Percentiles rank a stretch among this genome's conserved stretches.
Conservation (phyloP, 139 green algal genomes). For the Chlorella sp. region DNA sequence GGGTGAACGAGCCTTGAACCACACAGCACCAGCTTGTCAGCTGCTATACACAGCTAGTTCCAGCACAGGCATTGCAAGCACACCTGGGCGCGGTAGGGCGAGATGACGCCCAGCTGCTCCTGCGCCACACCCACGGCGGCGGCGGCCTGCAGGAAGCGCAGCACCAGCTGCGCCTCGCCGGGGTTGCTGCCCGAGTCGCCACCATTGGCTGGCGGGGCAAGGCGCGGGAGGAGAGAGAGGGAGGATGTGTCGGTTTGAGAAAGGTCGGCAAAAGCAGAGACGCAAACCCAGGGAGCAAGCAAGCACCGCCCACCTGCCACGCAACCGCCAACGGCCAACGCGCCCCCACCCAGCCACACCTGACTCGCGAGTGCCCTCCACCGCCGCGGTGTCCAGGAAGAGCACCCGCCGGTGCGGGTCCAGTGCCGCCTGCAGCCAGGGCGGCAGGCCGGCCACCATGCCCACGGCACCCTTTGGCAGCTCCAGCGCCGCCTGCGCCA, state of each 20-base stretch:
- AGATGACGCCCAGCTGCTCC: constrained; percentile 77
- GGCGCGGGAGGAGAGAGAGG: background rate
- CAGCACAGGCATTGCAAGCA: background rate
- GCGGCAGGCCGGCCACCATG: background rate
- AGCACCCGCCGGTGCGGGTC: constrained; percentile 67
- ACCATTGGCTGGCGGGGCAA: background rate
- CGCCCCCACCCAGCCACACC: background rate
- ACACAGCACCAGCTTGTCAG: too few relatives aligned
- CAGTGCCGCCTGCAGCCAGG: constrained; percentile 53
- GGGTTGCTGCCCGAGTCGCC: constrained; percentile 64
- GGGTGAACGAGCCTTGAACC: too few relatives aligned
- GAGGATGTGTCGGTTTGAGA: background rate
- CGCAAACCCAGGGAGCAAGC: background rate
- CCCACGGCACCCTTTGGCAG: constrained; percentile 39
- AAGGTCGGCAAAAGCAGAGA: background rate
- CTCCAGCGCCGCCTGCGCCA: constrained; percentile 58
- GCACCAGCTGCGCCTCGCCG: constrained; percentile 67
- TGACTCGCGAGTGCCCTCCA: constrained; percentile 36
- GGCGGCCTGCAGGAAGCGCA: constrained; percentile 59
- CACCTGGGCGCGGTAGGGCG: constrained; percentile 85
- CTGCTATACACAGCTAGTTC: too few relatives aligned
- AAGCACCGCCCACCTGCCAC: background rate
- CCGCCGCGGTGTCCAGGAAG: constrained; percentile 83
- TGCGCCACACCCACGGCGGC: constrained; percentile 50
- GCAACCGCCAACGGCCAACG: background rate